A percentile compares a stretch with the other conserved stretches of the same genome.
Conservation (phyloP, 768 basidiomycete species). For the Macrolepiota fuliginosa region DNA sequence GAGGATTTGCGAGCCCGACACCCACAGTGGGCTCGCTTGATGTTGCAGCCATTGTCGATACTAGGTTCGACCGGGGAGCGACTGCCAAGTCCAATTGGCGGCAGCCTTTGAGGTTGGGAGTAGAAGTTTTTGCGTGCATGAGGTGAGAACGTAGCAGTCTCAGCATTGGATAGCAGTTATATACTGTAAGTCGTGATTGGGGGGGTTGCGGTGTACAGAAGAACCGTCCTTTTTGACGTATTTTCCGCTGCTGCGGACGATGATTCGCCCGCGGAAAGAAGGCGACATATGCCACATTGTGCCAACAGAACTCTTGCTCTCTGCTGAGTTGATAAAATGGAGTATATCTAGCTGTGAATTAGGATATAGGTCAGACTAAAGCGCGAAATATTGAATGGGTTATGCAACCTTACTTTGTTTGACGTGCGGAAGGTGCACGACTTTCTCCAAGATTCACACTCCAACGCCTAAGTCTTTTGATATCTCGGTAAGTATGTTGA, state of each 20-base stretch:
- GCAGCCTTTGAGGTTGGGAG: background rate
- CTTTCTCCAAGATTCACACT: too few species aligned
- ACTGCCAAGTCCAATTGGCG: background rate
- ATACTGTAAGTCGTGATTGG: background rate
- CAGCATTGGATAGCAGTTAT: background rate
- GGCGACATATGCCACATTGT: too few species aligned
- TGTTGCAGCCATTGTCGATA: background rate
- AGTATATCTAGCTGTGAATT: too few species aligned
- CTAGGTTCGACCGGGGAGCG: background rate
- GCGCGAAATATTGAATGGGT: too few species aligned
- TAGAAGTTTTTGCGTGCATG: background rate
- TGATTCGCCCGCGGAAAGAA: background rate
- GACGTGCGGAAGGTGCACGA: too few species aligned
- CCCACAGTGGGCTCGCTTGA: constrained; percentile 10
- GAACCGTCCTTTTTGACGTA: background rate
- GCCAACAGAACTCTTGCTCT: too few species aligned
- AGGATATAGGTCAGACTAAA: too few species aligned
- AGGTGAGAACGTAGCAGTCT: background rate
- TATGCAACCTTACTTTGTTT: too few species aligned
- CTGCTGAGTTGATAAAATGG: too few species aligned
- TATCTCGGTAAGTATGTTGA: too few species aligned
- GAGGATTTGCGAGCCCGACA: constrained; percentile 46
- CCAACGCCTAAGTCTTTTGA: too few species aligned
- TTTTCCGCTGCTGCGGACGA: background rate
- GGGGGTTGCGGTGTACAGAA: background rate